Conservation (phyloP, 179 eudicot species). For the Silene noctiflora region DNA sequence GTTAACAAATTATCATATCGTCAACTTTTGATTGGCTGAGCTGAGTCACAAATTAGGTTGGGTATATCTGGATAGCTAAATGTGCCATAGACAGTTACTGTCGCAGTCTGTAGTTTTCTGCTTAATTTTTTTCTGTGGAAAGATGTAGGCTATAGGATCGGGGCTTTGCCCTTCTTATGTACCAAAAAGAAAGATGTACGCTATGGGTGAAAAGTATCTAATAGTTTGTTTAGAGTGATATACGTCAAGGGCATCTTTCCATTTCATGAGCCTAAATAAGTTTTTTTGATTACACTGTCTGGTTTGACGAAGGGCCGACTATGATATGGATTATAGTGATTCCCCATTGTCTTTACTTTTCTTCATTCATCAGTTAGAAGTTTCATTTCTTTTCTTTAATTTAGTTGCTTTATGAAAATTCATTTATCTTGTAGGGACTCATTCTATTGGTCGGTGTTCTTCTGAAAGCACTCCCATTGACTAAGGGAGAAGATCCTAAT, state of each 20-base stretch:
- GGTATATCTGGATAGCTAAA: neutral
- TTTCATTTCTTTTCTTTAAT: neutral
- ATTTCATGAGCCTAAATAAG: neutral
- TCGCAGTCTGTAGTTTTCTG: neutral
- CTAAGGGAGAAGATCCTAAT: constrained; percentile 37
- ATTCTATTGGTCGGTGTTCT: constrained; percentile 35
- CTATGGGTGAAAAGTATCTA: neutral
- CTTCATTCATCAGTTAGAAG: neutral
- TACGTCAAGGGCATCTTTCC: neutral
- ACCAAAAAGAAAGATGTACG: no score
- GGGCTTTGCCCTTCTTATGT: no score
- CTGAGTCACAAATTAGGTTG: neutral
- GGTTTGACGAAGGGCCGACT: neutral
- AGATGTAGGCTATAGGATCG: neutral
- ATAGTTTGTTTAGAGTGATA: neutral
- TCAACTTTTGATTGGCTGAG: neutral
- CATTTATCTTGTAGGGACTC: constrained; percentile 41
- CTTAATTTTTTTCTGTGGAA: neutral
- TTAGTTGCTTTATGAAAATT: no score
- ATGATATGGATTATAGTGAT: neutral
- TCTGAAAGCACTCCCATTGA: constrained; percentile 31
- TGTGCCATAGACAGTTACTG: neutral
- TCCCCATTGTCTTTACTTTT: neutral
- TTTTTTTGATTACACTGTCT: neutral
- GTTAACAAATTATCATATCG: neutral